Evolutionary conservation across 2,329 filamentous ascomycete species (phyloP).

Genomic region (Thelonectria discophora): DNA sequence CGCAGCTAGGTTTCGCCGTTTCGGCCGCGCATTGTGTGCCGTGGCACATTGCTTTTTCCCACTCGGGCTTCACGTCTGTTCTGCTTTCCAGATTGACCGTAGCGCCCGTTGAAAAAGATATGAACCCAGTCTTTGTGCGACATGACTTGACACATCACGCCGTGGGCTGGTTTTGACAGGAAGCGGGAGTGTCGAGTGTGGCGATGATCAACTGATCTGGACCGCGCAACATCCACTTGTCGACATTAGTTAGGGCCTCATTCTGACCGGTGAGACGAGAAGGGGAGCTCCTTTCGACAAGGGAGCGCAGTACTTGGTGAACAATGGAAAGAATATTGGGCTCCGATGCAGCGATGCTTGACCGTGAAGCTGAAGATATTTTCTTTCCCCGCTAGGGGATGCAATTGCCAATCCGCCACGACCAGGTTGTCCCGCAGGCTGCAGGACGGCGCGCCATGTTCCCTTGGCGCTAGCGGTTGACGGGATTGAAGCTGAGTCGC

Average conservation of each 20-base stretch:
- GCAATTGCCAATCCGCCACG: conserved; percentile 12
- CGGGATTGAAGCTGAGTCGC: conserved; percentile 14
- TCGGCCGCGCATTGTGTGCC: conserved; percentile 6
- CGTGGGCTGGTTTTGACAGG: conserved; percentile 23
- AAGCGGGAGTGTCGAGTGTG: conserved; percentile 16
- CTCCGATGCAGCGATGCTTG: conserved; percentile 5
- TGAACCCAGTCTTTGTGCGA: conserved; percentile 10
- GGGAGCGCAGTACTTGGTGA: background rate
- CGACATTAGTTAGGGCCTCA: conserved; percentile 18
- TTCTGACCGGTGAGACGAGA: conserved; percentile 8
- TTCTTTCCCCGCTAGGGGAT: conserved; percentile 4
- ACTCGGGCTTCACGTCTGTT: background rate
- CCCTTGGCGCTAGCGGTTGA: conserved; percentile 23
- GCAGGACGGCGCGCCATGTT: conserved; percentile 26
- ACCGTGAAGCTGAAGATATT: conserved; percentile 6
- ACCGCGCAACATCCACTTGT: conserved; percentile 22
- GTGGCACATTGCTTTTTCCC: conserved; percentile 19
- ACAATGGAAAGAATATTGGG: background rate
- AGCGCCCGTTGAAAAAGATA: conserved; percentile 13
- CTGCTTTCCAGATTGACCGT: conserved; percentile 8
- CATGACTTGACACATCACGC: conserved; percentile 22
- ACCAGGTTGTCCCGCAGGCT: conserved; percentile 25
- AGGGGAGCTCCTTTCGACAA: background rate
- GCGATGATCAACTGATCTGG: conserved; percentile 25
- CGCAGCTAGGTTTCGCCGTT: background rate